Evolutionary conservation across 2,329 filamentous ascomycete genomes (phyloP).

Genomic region (Cladorrhinum sp.): DNA sequence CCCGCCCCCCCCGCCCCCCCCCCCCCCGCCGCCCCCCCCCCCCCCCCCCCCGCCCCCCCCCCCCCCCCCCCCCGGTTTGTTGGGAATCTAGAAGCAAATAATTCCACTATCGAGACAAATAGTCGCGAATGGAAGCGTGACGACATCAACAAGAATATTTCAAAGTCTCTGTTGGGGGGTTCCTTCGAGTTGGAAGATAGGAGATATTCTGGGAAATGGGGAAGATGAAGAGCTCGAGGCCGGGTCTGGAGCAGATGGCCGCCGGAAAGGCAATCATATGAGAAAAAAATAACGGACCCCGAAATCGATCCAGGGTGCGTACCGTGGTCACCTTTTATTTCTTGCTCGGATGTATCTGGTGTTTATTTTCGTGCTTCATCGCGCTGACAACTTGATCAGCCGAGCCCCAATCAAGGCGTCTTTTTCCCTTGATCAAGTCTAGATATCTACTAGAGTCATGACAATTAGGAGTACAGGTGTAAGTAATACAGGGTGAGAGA

Average conservation of each 20-base stretch:
- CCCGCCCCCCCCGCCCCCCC: too few relatives aligned
- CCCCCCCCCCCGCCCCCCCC: too few relatives aligned
- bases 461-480: constrained; percentile 24
- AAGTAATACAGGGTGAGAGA: constrained; percentile 13
- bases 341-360: background rate
- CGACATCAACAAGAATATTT: too few relatives aligned
- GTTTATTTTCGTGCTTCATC: constrained; percentile 6
- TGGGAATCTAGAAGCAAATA: too few relatives aligned
- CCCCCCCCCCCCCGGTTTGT: too few relatives aligned
- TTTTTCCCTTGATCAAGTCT: background rate
- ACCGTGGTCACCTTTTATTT: constrained; percentile 12
- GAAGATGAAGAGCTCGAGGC: too few relatives aligned
- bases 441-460: background rate
- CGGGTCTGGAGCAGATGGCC: background rate
- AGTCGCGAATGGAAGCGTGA: too few relatives aligned
- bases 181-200: too few relatives aligned
- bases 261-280: background rate
- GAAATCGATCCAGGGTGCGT: constrained; percentile 14
- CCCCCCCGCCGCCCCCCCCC: too few relatives aligned
- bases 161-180: too few relatives aligned
- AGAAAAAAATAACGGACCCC: constrained; percentile 1
- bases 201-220: background rate
- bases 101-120: too few relatives aligned
- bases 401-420: background rate
- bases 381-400: constrained; percentile 15